These are phyloP conservation scores for Metschnikowia cerradonensis DNA, from an alignment of 805 yeast genomes.

Conservation along the genomic window DNA sequence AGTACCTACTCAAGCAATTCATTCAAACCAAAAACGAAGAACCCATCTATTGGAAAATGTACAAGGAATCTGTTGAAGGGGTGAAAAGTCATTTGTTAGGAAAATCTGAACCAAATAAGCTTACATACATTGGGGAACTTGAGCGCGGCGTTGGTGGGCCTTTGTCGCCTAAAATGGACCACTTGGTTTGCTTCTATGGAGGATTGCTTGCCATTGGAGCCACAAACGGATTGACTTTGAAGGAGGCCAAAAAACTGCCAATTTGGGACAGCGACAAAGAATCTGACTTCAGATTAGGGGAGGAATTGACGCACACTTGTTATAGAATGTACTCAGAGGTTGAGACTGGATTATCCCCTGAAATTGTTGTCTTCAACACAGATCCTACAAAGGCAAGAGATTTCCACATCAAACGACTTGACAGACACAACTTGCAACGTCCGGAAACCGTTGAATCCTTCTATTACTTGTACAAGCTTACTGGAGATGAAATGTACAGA, in stretches of 20 bases:
- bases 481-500: conserved; percentile 77
- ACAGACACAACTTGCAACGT: conserved; percentile 81
- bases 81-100: conserved; percentile 63
- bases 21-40: conserved; percentile 67
- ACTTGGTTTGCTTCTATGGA: conserved; percentile 86
- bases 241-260: conserved; percentile 49
- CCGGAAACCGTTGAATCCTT: conserved; percentile 93
- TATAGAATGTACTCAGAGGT: conserved; percentile 76
- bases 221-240: conserved; percentile 62
- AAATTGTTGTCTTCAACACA: conserved; percentile 77
- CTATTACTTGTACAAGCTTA: conserved; percentile 72
- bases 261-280: conserved; percentile 59
- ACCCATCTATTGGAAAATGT: conserved; percentile 63
- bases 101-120: conserved; percentile 56
- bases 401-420: conserved; percentile 64
- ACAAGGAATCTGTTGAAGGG: conserved; percentile 72
- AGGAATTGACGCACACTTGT: conserved; percentile 75
- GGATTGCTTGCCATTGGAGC: conserved; percentile 88
- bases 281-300: conserved; percentile 63
- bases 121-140: conserved; percentile 74
- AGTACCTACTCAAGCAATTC: conserved; percentile 81
- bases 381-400: conserved; percentile 46
- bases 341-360: conserved; percentile 80
- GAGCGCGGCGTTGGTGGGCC: conserved; percentile 62
- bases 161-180: conserved; percentile 79